Evolutionary conservation across 1,139 yeast genomes (phyloP), one percentile per base, ranked within the genome.

Genomic region (Yamadazyma aaseri): DNA sequence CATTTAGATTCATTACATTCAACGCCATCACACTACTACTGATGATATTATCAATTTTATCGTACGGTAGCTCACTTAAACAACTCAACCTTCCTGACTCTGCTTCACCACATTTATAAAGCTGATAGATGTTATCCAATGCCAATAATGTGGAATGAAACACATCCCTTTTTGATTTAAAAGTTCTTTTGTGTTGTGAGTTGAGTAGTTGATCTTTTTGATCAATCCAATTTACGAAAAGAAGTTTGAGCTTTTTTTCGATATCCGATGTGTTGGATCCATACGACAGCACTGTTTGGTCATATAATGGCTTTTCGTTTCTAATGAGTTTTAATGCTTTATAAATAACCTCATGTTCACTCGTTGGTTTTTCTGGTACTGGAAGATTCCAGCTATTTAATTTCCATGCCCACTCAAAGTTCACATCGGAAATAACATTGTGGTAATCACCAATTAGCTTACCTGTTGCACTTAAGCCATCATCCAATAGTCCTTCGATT

Each of bases 361-460:
- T 53, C 0, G 32, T 29, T 0, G 71, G 52, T 0, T 39, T 40
- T 2, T 45, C 47, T 0, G 74, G 62, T 2, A 50, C 47, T 0
- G 92, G 85, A 4, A 81, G 39, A 37, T 80, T 82, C 95, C 95
- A 86, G 33, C 73, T 69, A 34, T 70, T 73, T 24, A 86, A 57
- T 49, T 81, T 82, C 95, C 95, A 86, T 0, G 80, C 72, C 71
- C 82, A 73, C 34, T 74, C 72, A 41, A 52, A 64, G 3, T 30
- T 28, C 22, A 32, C n/a, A 22, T 41, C 34, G 4, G 36, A 6
- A 11, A 22, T 5, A 6, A 12, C 17, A 11, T 31, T 36, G 12
- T 6, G 6, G n/a, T 7, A 10, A 8, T 34, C 32, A 26, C 58
- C 52, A 9, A 61, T 51, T 20, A 65, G 63, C 16, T 25, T 30